Evolutionary conservation across 2,329 filamentous ascomycete species (phyloP).

Genomic region (Monosporascus sp.): DNA sequence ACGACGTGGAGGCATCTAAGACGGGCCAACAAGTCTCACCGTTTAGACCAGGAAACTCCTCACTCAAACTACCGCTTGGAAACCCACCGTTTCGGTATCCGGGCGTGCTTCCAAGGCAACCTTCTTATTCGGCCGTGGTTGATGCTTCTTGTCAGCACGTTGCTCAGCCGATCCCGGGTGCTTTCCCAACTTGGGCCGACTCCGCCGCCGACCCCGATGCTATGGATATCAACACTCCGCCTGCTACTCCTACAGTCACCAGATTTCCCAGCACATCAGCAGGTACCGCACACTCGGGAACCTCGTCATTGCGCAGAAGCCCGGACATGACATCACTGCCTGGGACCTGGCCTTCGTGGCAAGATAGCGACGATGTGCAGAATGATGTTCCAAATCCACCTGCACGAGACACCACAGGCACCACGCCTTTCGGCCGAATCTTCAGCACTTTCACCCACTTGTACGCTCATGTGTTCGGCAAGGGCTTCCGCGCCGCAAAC

Average conservation of each 20-base stretch:
- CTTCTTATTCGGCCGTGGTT: background rate
- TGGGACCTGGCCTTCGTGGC: constrained; percentile 12
- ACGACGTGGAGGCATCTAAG: background rate
- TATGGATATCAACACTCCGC: background rate
- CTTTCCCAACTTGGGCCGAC: background rate
- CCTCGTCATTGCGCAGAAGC: no score
- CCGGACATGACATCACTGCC: constrained; percentile 5
- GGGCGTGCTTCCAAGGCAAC: background rate
- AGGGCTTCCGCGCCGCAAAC: background rate
- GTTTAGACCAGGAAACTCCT: background rate
- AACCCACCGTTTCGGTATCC: background rate
- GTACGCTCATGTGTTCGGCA: background rate
- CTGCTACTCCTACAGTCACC: background rate
- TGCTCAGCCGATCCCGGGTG: background rate
- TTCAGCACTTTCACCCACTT: no score
- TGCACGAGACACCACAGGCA: background rate
- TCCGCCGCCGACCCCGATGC: background rate
- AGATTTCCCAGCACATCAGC: background rate
- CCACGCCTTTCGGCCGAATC: constrained; percentile 4
- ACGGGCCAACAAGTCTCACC: background rate
- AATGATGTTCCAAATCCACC: constrained; percentile 1
- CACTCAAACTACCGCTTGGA: background rate
- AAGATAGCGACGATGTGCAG: background rate
- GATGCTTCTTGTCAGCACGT: background rate
- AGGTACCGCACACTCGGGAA: background rate